Evolutionary conservation across 2,329 filamentous ascomycete genomes (phyloP), one percentile per base, ranked within the genome.

Genomic region (Endoconidiophora polonica): DNA sequence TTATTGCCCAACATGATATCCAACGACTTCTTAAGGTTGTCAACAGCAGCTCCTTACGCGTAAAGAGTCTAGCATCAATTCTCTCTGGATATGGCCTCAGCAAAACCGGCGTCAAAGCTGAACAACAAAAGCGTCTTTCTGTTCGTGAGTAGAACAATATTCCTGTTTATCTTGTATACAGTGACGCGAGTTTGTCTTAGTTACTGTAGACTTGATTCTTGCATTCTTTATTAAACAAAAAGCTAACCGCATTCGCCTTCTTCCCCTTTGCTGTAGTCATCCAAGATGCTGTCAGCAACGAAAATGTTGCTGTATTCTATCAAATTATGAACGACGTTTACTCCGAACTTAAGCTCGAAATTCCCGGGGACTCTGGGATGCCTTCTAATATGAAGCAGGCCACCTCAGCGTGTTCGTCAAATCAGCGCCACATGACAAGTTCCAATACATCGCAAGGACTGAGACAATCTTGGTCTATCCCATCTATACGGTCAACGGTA

Each of bases 61-160:
- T 77, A 58, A 66, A 69, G 18, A 79, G 88, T 58, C 74, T 95
- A 45, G 84, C 86, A 58, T 72, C 72, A 48, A 81, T 96, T 56
- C 83, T 90, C 60, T 74, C 77, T 55, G 69, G 75, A 54, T 85
- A 94, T 66, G 75, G 79, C 44, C 69, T 94, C 36, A 74, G 77
- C 56, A 82, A 85, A 54, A 84, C 81, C 24, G 91, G 91, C 18
- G 81, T 91, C 59, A 98, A 98, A 70, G 77, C 79, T 33, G 76
- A 83, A 40, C 69, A 96, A 53, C 87, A 94, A 65, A 68, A 69
- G 52, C 81, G 90, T 58, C 83, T 95, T 54, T 76, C 82, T 55
- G 70, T 76, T 53, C 76, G 91, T 96, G 71, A 65, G 84, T 77
- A 49, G 50, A 44, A 54, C 50, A 48, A 29, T 36, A 12, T 22